Conservation (phyloP, 106 monocot species). For the Dendrobium officinale region DNA sequence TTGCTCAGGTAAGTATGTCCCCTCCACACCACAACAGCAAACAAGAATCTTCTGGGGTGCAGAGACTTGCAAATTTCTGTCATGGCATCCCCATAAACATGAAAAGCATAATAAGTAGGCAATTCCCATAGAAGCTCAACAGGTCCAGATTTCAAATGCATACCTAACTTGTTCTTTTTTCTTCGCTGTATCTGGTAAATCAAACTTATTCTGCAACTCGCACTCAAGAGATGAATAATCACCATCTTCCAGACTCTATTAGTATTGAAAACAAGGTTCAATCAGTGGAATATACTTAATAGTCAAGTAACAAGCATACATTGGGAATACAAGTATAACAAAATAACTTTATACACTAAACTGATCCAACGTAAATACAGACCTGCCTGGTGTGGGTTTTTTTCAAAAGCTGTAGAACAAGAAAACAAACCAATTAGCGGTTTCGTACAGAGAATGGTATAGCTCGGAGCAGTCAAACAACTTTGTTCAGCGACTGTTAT, state of each 20-base stretch:
- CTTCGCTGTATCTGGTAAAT: constrained; percentile 45
- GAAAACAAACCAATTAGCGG: no score
- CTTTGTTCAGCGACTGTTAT: not conserved
- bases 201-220: constrained; percentile 40
- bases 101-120: not conserved
- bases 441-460: no score
- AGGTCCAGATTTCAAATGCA: not conserved
- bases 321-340: not conserved
- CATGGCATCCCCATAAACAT: constrained; percentile 15
- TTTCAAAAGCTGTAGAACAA: no score
- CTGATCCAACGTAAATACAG: not conserved
- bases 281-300: not conserved
- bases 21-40: constrained; percentile 69
- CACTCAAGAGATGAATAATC: constrained; percentile 64
- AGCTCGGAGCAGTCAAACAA: not conserved
- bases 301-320: no score
- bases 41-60: constrained; percentile 38
- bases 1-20: constrained; percentile 59
- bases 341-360: not conserved
- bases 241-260: constrained; percentile 38
- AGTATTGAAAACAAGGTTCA: constrained; percentile 9
- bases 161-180: constrained; percentile 39
- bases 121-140: not conserved
- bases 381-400: no score
- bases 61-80: constrained; percentile 23